phyloP scores from a whole-genome alignment of 2,329 filamentous ascomycete species.

The Fusarium acutatum region DNA sequence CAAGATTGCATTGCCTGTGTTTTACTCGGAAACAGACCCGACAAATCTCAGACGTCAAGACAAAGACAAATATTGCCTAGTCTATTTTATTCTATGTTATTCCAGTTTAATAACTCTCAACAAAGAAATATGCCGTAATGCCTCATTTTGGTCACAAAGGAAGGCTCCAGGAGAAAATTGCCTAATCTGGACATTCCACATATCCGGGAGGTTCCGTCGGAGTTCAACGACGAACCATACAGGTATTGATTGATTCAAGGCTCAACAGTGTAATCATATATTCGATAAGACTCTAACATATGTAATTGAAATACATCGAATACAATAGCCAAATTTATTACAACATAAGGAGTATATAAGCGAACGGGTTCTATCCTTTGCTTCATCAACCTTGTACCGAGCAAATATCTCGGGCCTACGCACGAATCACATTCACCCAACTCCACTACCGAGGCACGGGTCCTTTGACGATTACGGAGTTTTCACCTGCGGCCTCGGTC shows the following conservation, averaged over 20 bases:
- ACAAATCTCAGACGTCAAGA: not conserved
- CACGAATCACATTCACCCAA: conserved; percentile 33
- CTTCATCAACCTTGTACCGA: not conserved
- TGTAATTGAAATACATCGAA: not conserved
- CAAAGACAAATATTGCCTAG: not conserved
- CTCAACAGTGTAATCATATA: not conserved
- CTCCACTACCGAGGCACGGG: conserved; percentile 36
- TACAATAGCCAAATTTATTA: not conserved
- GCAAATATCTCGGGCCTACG: conserved; percentile 1
- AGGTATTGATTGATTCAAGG: not conserved
- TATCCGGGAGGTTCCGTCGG: not conserved
- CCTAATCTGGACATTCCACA: not conserved
- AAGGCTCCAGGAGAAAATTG: not conserved
- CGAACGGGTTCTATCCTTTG: not conserved
- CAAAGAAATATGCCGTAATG: not conserved
- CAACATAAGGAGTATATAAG: not conserved
- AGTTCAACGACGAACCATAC: not conserved
- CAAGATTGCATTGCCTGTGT: not conserved
- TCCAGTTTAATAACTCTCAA: not conserved
- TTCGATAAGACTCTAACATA: not conserved
- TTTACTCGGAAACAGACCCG: not conserved
- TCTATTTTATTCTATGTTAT: not conserved
- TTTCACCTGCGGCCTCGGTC: conserved; percentile 37
- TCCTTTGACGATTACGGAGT: conserved; percentile 4
- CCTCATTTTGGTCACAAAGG: not conserved